Base-by-base conservation (phyloP, 2,329 filamentous ascomycete genomes). In the Calcarisporium arbuscula region DNA sequence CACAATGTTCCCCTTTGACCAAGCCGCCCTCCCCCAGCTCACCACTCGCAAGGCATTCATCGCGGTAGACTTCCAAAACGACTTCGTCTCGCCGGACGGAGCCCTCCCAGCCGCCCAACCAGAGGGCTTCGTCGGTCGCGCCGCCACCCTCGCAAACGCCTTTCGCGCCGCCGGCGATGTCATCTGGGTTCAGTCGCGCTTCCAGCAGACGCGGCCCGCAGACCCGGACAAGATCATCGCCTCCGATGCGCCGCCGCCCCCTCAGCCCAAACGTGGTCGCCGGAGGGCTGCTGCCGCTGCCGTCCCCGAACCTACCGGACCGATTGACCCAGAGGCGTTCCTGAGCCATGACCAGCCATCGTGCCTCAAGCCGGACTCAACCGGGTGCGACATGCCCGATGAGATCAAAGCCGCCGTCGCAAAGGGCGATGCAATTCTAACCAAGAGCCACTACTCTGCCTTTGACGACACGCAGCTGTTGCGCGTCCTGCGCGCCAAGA, bases 371-470 rank as follows among this genome's bases (percentile, higher is more conserved):
- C 53, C 58, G 15, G 62, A 58, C 25, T 64, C 70, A 3, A 38
- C 49, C 5, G 74, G 72, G 7, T 58, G 60, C 15, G 64, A 68
- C 35, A 58, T 77, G 22, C 59, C 65, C 1, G 49, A 60, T 2
- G 47, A 50, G 1, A 54, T 74, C n/a, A 54, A 62, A 36, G 53
- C 57, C 6, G 59, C 52, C 23, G 55, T 67, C 46, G 76, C 54
- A 53, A 65, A 46, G 56, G 55, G 56, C 27, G 77, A 82, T 41
- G 51, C 70, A 28, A 53, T 65, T 29, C 56, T 79, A 35, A 64
- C 70, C 34, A 96, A 95, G 58, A 78, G 78, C 5, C 76, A 86
- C 47, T 96, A 96, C 58, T 96, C 92, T 5, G 89, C 89, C 11
- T 89, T 96, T 53, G 75, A 79, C 34, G 77, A 76, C 8, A 85